Base-by-base conservation (phyloP, 306 rosid species). In the Pterocarpus santalinus region DNA sequence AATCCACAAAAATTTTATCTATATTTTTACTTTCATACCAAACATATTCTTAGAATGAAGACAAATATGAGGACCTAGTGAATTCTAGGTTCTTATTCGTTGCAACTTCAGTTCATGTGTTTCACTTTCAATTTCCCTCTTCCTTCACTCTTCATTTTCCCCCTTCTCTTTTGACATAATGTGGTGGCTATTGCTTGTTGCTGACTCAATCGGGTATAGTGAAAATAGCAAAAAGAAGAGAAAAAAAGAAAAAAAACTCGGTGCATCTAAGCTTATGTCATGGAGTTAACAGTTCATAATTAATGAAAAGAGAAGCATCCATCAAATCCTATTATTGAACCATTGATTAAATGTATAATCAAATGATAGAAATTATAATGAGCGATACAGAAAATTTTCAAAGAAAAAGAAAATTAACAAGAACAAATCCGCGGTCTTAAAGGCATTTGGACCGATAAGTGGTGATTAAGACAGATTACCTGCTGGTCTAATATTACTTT, bases 381-480 rank as follows among this genome's bases (percentile, higher is more conserved):
- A 51, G 16, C 8, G 15, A 47, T 47, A 12, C 15, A 10, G 15
- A 47, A 47, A 47, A 47, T 8, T 9, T 51, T 3, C 1, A 51
- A 51, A 51, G 57, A 3, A 51, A 51, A 15, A 13, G 47, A 43
- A 13, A 51, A 51, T 51, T n/a, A 51, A 2, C 3, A 9, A 9
- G 13, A 47, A 46, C 3, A 47, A 1, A 38, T 38, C 41, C 3
- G 8, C 1, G 61, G 57, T 69, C 13, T 12, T 47, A 69, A 53
- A 30, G 28, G 28, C 68, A 75, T 41, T 72, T 33, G 6, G 64
- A 33, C 63, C n/a, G 4, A 41, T 66, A 7, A 15, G 5, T 68
- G 15, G 35, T 68, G 76, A 78, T 67, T 65, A 55, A 55, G 80
- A 73, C 58, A 55, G n/a, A 35, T 65, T 66, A 38, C 76, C 80